Conservation (phyloP, 2,329 filamentous ascomycete genomes). For the Alternaria atra region DNA sequence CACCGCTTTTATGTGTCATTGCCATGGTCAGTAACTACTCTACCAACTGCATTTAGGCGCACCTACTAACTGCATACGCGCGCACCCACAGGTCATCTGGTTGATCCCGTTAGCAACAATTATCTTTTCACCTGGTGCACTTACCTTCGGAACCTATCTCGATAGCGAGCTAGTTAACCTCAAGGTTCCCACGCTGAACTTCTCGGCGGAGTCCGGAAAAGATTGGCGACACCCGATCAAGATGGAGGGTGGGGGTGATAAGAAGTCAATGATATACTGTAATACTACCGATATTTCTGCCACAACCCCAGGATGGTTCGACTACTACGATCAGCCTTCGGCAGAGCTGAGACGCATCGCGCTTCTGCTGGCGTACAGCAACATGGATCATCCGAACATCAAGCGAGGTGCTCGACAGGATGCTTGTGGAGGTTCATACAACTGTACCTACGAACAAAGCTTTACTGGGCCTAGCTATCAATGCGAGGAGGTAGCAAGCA, state of each 20-base stretch:
- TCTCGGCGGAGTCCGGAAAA: constrained; percentile 42
- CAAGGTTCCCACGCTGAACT: constrained; percentile 40
- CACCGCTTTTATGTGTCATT: constrained; percentile 37
- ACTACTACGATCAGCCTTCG: constrained; percentile 50
- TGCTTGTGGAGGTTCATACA: constrained; percentile 48
- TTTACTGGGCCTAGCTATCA: constrained; percentile 47
- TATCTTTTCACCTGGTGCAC: constrained; percentile 49
- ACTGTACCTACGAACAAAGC: constrained; percentile 45
- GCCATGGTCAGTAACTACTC: constrained; percentile 21
- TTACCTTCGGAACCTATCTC: constrained; percentile 48
- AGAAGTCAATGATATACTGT: constrained; percentile 43
- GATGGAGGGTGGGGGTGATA: constrained; percentile 30
- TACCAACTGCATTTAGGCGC: neutral
- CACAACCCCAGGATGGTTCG: constrained; percentile 36
- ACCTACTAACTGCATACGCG: neutral
- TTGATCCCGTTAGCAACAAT: constrained; percentile 50
- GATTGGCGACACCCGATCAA: constrained; percentile 44
- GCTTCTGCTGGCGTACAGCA: constrained; percentile 43
- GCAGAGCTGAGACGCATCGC: constrained; percentile 40
- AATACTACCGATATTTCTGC: constrained; percentile 44
- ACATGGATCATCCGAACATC: constrained; percentile 36
- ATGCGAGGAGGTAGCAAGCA: constrained; percentile 40
- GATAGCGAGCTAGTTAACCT: constrained; percentile 26
- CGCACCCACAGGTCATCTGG: constrained; percentile 33
- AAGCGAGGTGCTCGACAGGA: constrained; percentile 44